phyloP scores from a whole-genome alignment of 2,329 filamentous ascomycete genomes.

The Emergomyces pasteurianus region DNA sequence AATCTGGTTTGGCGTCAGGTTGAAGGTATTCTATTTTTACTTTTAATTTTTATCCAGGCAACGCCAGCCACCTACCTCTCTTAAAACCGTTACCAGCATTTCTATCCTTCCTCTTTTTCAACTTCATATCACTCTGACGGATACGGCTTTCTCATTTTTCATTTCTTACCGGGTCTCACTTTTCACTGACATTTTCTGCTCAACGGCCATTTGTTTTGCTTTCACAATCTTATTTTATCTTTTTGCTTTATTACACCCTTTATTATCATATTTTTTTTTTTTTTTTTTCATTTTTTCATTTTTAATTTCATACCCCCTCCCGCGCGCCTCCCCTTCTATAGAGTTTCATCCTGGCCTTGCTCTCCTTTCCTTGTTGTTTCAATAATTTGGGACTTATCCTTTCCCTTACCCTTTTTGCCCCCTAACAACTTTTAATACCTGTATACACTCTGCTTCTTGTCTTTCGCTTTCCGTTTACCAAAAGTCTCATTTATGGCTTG shows the following conservation, averaged over 20 bases:
- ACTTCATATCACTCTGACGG: background rate
- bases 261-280: slow-evolving; percentile 6
- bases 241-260: background rate
- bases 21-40: background rate
- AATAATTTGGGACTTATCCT: too few species aligned
- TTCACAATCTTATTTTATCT: too few species aligned
- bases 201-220: background rate
- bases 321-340: slow-evolving; percentile 12
- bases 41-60: background rate
- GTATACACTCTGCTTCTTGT: background rate
- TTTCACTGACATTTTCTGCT: slow-evolving; percentile 3
- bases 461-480: background rate
- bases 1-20: background rate
- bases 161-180: slow-evolving; percentile 7
- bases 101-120: background rate
- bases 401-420: slow-evolving; percentile 11
- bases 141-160: slow-evolving; percentile 3
- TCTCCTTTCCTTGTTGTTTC: slow-evolving; percentile 10
- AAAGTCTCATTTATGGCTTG: background rate
- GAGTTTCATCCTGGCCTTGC: slow-evolving; percentile 8
- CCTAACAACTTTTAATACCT: slow-evolving; percentile 3
- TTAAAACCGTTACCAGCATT: background rate
- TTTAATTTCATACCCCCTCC: too few species aligned
- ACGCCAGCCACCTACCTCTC: background rate
- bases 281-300: too few species aligned